Percentiles rank a stretch among this genome's conserved stretches.
These are phyloP conservation scores for Cercospora beticola DNA, from an alignment of 2,329 filamentous ascomycete species.

Conservation along the genomic window DNA sequence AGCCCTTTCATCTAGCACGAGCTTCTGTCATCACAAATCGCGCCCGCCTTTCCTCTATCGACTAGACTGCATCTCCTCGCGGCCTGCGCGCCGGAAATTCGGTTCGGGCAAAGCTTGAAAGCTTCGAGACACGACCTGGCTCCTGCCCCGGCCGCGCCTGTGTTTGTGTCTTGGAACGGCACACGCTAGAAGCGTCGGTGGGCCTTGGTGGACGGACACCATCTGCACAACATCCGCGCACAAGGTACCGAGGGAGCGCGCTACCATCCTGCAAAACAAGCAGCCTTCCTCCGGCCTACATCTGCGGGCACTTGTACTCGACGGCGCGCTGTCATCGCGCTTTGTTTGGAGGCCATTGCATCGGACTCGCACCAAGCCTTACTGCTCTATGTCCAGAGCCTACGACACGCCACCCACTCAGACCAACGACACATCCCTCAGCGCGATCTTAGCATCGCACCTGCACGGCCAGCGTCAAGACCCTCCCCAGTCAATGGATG, in stretches of 20 bases:
- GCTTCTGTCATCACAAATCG: slow-evolving; percentile 24
- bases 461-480: slow-evolving; percentile 39
- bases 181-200: slow-evolving; percentile 36
- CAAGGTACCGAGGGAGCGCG: slow-evolving; percentile 44
- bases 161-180: slow-evolving; percentile 24
- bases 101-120: slow-evolving; percentile 29
- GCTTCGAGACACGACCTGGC: slow-evolving; percentile 23
- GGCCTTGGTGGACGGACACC: slow-evolving; percentile 34
- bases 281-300: slow-evolving; percentile 35
- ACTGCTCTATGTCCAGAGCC: slow-evolving; percentile 47
- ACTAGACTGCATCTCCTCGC: slow-evolving; percentile 29
- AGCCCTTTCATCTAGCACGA: slow-evolving; percentile 31
- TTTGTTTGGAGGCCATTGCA: slow-evolving; percentile 36
- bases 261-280: slow-evolving; percentile 42
- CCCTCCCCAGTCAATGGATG: slow-evolving; percentile 54
- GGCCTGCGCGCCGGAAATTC: slow-evolving; percentile 32
- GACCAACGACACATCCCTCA: slow-evolving; percentile 42
- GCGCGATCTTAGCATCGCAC: slow-evolving; percentile 42
- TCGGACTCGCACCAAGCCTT: slow-evolving; percentile 30
- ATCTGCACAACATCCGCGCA: slow-evolving; percentile 52
- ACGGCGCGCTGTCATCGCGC: slow-evolving; percentile 38
- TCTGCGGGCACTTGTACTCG: slow-evolving; percentile 39
- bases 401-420: slow-evolving; percentile 34
- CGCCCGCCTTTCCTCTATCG: slow-evolving; percentile 31
- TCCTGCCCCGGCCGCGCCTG: slow-evolving; percentile 22